phyloP scores from a whole-genome alignment of 2,329 filamentous ascomycete genomes.

The Colletotrichum plurivorum region DNA sequence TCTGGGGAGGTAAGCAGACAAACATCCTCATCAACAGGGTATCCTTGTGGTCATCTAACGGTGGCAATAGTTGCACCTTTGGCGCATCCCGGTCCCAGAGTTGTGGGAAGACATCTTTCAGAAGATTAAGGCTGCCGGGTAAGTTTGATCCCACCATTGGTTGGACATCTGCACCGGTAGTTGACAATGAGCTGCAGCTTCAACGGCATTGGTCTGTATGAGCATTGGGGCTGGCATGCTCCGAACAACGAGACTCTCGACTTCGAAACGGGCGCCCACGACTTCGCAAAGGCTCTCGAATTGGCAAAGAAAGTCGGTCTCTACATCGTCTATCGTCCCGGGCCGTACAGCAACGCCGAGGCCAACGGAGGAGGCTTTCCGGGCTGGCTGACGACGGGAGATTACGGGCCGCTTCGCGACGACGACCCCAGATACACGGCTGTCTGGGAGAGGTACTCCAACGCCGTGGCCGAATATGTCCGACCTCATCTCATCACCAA shows the following conservation, averaged over 20 bases:
- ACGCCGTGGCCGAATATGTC: constrained; percentile 70
- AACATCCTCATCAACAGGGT: too few relatives aligned
- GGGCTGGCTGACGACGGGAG: constrained; percentile 68
- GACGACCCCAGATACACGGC: constrained; percentile 9
- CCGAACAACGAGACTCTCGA: background rate
- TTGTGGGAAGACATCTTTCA: background rate
- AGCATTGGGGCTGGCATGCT: constrained; percentile 14
- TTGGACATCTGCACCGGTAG: background rate
- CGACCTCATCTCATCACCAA: constrained; percentile 75
- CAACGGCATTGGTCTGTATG: background rate
- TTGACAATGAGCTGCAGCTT: constrained; percentile 41
- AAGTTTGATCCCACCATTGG: background rate
- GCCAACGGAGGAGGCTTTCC: constrained; percentile 79
- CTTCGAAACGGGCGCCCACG: background rate
- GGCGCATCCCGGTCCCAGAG: background rate
- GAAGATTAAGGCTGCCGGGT: constrained; percentile 3
- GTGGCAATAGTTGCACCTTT: background rate
- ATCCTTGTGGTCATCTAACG: too few relatives aligned
- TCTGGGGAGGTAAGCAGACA: background rate
- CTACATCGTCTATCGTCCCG: constrained; percentile 76
- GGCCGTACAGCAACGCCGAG: constrained; percentile 80
- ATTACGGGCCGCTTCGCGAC: background rate
- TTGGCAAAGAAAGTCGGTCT: constrained; percentile 76
- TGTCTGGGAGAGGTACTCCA: constrained; percentile 49
- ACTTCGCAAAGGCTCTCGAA: constrained; percentile 61